A percentile compares a stretch with the other conserved stretches of the same genome.
phyloP scores from a whole-genome alignment of 257 asterid species.

The Capsicum rhomboideum region DNA sequence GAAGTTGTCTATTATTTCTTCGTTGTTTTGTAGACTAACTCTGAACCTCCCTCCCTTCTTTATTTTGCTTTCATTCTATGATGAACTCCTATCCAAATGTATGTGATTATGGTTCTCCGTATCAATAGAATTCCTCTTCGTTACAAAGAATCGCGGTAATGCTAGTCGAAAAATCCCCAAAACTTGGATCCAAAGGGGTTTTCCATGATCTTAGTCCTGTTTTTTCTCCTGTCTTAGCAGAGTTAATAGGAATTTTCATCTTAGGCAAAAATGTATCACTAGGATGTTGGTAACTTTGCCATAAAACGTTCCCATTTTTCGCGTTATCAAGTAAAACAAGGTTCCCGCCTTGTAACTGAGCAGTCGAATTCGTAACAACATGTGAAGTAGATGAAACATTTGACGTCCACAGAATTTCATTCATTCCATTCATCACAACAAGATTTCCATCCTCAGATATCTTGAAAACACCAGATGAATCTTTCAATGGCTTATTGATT shows the following conservation, averaged over 20 bases:
- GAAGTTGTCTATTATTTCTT: no score
- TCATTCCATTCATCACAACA: background rate
- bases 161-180: slow-evolving; percentile 30
- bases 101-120: no score
- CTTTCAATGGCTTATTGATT: background rate
- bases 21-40: no score
- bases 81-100: no score
- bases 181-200: slow-evolving; percentile 14
- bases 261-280: slow-evolving; percentile 27
- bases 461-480: slow-evolving; percentile 1
- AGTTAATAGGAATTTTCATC: slow-evolving; percentile 22
- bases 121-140: no score
- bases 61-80: no score
- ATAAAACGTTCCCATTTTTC: slow-evolving; percentile 5
- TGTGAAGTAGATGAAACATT: background rate
- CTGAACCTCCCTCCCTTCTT: no score
- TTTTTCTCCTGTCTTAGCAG: slow-evolving; percentile 11
- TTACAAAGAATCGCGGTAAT: slow-evolving; percentile 20
- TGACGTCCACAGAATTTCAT: background rate
- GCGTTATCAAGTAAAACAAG: slow-evolving; percentile 13
- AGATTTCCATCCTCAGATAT: background rate
- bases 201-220: slow-evolving; percentile 33
- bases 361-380: background rate
- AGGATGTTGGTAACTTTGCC: slow-evolving; percentile 41
- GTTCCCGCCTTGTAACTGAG: background rate